Conservation (phyloP, 768 basidiomycete species). For the Termitomyces sp. region DNA sequence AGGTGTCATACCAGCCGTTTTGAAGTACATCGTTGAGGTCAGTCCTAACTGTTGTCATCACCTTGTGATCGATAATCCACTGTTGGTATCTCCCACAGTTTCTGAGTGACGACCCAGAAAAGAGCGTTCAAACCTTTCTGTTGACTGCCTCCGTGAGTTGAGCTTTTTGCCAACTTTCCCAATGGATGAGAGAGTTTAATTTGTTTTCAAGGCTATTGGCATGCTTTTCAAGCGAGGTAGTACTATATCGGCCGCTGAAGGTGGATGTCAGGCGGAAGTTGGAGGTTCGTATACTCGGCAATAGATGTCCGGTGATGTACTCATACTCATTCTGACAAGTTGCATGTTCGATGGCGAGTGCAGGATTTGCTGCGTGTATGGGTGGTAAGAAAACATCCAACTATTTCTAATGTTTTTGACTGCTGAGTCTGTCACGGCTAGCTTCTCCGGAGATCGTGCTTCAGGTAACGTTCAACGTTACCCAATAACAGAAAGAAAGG, state of each 20-base stretch:
- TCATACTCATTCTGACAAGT: constrained; percentile 33
- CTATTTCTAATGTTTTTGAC: neutral
- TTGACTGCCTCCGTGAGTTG: constrained; percentile 75
- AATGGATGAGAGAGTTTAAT: neutral
- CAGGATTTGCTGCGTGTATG: constrained; percentile 92
- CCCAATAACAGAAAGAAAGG: neutral
- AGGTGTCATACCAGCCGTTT: constrained; percentile 87
- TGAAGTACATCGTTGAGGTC: constrained; percentile 87
- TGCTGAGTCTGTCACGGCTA: constrained; percentile 16
- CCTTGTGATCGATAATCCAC: neutral
- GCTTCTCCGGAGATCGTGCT: constrained; percentile 79
- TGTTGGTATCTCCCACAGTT: constrained; percentile 39
- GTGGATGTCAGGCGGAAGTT: constrained; percentile 93
- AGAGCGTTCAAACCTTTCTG: constrained; percentile 83
- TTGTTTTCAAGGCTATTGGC: constrained; percentile 60
- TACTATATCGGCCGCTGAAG: constrained; percentile 94
- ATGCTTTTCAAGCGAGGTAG: constrained; percentile 98
- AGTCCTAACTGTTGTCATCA: constrained; percentile 6
- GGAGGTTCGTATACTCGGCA: constrained; percentile 49
- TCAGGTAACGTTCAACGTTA: constrained; percentile 42
- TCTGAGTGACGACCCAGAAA: constrained; percentile 85
- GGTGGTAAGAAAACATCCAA: constrained; percentile 44
- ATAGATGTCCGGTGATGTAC: neutral
- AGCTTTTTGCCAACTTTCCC: neutral
- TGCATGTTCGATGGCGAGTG: constrained; percentile 94